Percentiles rank a stretch among this genome's conserved stretches.
Conservation (phyloP, 2,329 filamentous ascomycete species). For the Kalaharituber pfeilii region DNA sequence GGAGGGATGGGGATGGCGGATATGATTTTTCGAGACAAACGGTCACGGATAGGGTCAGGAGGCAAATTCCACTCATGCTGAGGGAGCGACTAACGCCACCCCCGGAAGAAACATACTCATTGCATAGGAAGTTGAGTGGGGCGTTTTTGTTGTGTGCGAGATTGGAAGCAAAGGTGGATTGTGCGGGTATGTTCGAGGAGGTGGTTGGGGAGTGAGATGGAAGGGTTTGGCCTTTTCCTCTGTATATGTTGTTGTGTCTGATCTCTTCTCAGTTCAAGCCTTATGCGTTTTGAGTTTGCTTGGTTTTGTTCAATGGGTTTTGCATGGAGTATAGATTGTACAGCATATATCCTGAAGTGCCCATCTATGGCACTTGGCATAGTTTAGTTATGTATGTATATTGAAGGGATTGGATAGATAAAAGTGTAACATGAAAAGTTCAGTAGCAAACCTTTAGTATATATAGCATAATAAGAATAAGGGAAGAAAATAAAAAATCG, state of each 20-base stretch:
- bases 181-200: slow-evolving; percentile 58
- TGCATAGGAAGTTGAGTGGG: slow-evolving; percentile 88
- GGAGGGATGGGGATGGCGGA: slow-evolving; percentile 38
- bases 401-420: too few species aligned
- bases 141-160: slow-evolving; percentile 84
- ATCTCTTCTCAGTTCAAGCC: too few species aligned
- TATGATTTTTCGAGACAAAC: slow-evolving; percentile 93
- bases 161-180: slow-evolving; percentile 65
- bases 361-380: too few species aligned
- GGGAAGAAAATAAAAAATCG: too few species aligned
- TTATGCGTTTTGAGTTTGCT: too few species aligned
- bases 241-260: not conserved
- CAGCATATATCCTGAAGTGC: too few species aligned
- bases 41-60: slow-evolving; percentile 82
- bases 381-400: too few species aligned
- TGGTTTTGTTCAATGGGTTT: too few species aligned
- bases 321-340: too few species aligned
- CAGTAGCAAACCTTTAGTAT: too few species aligned
- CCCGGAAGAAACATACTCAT: slow-evolving; percentile 89
- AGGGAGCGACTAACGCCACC: slow-evolving; percentile 74
- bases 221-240: not conserved
- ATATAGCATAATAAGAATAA: too few species aligned
- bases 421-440: too few species aligned
- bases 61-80: slow-evolving; percentile 82
- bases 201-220: slow-evolving; percentile 23